phyloP scores from a whole-genome alignment of 2,329 filamentous ascomycete species.

The Claviceps pazoutovae region DNA sequence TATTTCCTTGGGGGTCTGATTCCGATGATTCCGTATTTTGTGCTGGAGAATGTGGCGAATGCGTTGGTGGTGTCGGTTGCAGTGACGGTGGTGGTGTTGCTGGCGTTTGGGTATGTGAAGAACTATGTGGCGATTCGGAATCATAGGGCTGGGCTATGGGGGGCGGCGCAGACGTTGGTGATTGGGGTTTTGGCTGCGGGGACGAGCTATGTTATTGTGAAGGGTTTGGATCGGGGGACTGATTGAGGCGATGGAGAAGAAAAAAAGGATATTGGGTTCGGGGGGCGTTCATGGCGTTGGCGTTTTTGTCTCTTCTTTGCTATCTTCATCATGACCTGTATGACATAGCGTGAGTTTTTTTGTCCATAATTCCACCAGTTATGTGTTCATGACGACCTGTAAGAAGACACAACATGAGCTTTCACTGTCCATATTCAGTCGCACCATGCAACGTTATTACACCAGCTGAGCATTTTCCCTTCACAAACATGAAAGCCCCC shows the following conservation, averaged over 20 bases:
- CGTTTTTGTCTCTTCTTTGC: too few relatives aligned
- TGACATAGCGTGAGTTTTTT: not conserved
- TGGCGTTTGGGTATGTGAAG: conserved; percentile 53
- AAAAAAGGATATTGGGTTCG: too few relatives aligned
- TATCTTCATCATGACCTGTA: not conserved
- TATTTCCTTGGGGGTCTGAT: conserved; percentile 60
- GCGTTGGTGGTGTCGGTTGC: conserved; percentile 44
- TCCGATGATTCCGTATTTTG: conserved; percentile 58
- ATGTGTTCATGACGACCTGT: too few relatives aligned
- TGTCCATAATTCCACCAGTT: too few relatives aligned
- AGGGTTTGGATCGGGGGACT: conserved; percentile 30
- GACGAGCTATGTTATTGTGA: conserved; percentile 49
- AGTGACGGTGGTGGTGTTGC: conserved; percentile 46
- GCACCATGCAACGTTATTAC: too few relatives aligned
- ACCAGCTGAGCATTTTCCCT: not conserved
- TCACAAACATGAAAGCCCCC: not conserved
- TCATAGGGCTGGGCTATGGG: conserved; percentile 38
- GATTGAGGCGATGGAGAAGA: not conserved
- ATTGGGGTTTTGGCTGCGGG: conserved; percentile 53
- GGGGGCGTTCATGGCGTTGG: too few relatives aligned
- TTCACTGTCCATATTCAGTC: too few relatives aligned
- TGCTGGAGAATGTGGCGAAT: conserved; percentile 30
- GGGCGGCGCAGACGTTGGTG: conserved; percentile 49
- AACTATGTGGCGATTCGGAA: conserved; percentile 39
- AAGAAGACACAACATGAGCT: too few relatives aligned